These are phyloP conservation scores for Delonix regia DNA, from an alignment of 306 rosid species.

Conservation along the genomic window DNA sequence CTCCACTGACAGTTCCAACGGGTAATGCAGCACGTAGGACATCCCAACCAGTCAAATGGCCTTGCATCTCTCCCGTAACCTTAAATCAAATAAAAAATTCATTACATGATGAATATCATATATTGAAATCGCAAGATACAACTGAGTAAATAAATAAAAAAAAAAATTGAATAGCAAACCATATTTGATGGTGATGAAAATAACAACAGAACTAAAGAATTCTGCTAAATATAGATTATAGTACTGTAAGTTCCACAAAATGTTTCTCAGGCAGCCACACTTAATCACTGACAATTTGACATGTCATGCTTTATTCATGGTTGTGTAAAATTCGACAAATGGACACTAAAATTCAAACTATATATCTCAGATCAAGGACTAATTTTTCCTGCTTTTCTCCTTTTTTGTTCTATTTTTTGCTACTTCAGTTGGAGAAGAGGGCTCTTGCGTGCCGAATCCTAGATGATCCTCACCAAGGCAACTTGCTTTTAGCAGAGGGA, in stretches of 20 bases:
- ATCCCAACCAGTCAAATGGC: slow-evolving; percentile 75
- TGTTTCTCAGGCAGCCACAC: not conserved
- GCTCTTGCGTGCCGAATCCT: not conserved
- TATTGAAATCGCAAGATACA: not conserved
- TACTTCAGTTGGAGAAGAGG: not conserved
- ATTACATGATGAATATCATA: not conserved
- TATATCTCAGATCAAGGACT: not conserved
- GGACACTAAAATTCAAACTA: not conserved
- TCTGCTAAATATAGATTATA: slow-evolving; percentile 1
- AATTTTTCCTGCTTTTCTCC: not conserved
- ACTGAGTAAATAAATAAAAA: not conserved
- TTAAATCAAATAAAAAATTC: slow-evolving; percentile 32
- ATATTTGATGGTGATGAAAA: not conserved
- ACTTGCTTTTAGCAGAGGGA: not conserved
- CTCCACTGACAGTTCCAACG: slow-evolving; percentile 88
- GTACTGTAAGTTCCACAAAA: not conserved
- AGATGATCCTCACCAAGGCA: not conserved
- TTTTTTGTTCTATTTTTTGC: not conserved
- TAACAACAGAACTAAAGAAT: not conserved
- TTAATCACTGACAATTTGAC: not conserved
- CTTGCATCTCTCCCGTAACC: slow-evolving; percentile 79
- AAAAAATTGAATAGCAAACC: not conserved
- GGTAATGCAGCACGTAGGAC: slow-evolving; percentile 80
- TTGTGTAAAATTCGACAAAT: not conserved
- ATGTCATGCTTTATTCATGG: not conserved